Evolutionary conservation across 306 rosid species (phyloP).

Genomic region (Sicyos edulis): DNA sequence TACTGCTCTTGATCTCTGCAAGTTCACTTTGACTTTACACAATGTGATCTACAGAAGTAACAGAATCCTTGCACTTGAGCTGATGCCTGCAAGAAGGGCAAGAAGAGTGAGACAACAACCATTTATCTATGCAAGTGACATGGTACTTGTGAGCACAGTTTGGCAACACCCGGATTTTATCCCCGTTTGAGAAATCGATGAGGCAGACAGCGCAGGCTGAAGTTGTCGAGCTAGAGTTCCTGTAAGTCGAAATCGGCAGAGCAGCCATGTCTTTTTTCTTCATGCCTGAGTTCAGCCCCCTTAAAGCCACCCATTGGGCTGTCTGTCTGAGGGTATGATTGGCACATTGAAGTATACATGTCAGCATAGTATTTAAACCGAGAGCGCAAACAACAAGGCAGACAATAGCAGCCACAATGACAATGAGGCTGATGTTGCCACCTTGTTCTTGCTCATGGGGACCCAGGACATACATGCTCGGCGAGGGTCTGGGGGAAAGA

Average conservation of each 20-base stretch:
- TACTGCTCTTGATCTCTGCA: neutral
- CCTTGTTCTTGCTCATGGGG: constrained; percentile 17
- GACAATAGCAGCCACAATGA: constrained; percentile 47
- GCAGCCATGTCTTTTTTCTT: constrained; percentile 60
- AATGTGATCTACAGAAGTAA: neutral
- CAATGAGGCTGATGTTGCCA: constrained; percentile 32
- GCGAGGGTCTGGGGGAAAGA: neutral
- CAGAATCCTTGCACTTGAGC: constrained; percentile 29
- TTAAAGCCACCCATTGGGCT: constrained; percentile 41
- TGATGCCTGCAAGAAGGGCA: constrained; percentile 75
- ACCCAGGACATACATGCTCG: constrained; percentile 2
- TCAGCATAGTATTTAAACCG: constrained; percentile 60
- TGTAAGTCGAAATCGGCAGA: constrained; percentile 50
- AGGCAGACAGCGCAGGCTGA: constrained; percentile 62
- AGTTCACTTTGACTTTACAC: constrained; percentile 5
- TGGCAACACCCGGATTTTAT: constrained; percentile 56
- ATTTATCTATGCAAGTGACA: constrained; percentile 64
- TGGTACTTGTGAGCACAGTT: constrained; percentile 68
- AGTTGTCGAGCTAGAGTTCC: constrained; percentile 15
- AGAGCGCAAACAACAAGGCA: constrained; percentile 67
- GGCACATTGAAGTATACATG: constrained; percentile 57
- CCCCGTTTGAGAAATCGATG: constrained; percentile 57
- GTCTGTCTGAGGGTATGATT: constrained; percentile 40
- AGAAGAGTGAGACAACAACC: constrained; percentile 71
- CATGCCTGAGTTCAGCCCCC: constrained; percentile 56